These are phyloP conservation scores for Pinus tabuliformis DNA, from an alignment of 75 land plant species.

Conservation along the genomic window DNA sequence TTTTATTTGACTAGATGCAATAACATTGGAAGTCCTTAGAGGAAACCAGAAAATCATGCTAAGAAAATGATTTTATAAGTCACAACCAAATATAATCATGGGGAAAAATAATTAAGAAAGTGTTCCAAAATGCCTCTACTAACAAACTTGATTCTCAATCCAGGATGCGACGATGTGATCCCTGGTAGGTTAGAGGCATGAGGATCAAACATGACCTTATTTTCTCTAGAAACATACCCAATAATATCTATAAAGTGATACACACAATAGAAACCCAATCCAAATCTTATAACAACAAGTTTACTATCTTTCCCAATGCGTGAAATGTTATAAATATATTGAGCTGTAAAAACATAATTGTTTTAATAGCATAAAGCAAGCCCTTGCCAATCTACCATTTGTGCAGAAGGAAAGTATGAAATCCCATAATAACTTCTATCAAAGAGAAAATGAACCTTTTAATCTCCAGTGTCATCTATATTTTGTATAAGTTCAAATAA, in stretches of 20 bases:
- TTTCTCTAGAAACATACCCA: conserved; percentile 75
- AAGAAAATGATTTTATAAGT: conserved; percentile 66
- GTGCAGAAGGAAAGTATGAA: conserved; percentile 81
- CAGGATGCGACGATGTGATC: conserved; percentile 90
- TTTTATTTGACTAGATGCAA: conserved; percentile 85
- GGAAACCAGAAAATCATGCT: conserved; percentile 96
- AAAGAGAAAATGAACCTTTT: conserved; percentile 79
- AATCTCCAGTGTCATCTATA: conserved; percentile 93
- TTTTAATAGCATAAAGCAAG: conserved; percentile 90
- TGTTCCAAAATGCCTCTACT: conserved; percentile 77
- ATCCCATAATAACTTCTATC: conserved; percentile 88
- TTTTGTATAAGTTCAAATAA: conserved; percentile 93
- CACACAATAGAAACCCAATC: conserved; percentile 88
- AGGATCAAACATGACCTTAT: conserved; percentile 94
- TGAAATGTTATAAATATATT: conserved; percentile 90
- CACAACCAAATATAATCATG: conserved; percentile 90
- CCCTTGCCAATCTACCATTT: conserved; percentile 98
- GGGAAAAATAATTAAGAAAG: conserved; percentile 90
- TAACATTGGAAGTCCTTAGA: conserved; percentile 60
- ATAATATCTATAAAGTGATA: conserved; percentile 96
- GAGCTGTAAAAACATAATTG: conserved; percentile 79
- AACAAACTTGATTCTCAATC: conserved; percentile 77
- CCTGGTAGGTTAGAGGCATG: conserved; percentile 93
- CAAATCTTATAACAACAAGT: conserved; percentile 93
- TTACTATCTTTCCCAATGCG: conserved; percentile 98